These are phyloP conservation scores for Fusarium bactridioides DNA, from an alignment of 2,329 filamentous ascomycete genomes.

Conservation along the genomic window DNA sequence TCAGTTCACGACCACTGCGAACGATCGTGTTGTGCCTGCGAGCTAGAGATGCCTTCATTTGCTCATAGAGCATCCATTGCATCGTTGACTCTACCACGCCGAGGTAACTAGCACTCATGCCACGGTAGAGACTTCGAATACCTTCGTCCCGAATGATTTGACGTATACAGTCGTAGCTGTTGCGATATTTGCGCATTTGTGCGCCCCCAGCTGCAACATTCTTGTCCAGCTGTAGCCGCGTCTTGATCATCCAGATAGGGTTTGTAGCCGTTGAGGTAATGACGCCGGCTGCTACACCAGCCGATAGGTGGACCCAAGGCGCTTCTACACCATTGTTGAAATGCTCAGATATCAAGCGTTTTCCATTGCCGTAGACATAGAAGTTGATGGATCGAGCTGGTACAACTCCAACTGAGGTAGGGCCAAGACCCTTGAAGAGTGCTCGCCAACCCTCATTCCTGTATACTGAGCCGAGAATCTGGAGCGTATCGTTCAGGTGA, in stretches of 20 bases:
- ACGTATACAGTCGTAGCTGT: conserved; percentile 85
- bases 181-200: conserved; percentile 76
- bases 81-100: conserved; percentile 89
- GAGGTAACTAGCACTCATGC: conserved; percentile 89
- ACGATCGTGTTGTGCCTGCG: conserved; percentile 66
- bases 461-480: conserved; percentile 84
- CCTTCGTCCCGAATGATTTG: conserved; percentile 86
- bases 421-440: conserved; percentile 91
- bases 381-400: conserved; percentile 93
- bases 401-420: conserved; percentile 88
- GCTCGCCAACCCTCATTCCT: conserved; percentile 83
- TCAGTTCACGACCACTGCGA: conserved; percentile 68
- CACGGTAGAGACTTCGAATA: conserved; percentile 83
- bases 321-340: conserved; percentile 75
- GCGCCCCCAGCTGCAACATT: conserved; percentile 70
- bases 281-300: conserved; percentile 80
- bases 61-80: conserved; percentile 95
- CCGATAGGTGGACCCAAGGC: conserved; percentile 78
- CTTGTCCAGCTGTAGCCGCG: conserved; percentile 89
- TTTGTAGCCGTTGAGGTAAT: conserved; percentile 92
- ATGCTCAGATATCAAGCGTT: conserved; percentile 78
- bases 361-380: conserved; percentile 91
- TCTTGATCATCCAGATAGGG: conserved; percentile 97
- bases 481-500: conserved; percentile 85
- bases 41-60: conserved; percentile 80